Conservation (phyloP, 352 stramenopile genomes). For the Globisporangium canariense region DNA sequence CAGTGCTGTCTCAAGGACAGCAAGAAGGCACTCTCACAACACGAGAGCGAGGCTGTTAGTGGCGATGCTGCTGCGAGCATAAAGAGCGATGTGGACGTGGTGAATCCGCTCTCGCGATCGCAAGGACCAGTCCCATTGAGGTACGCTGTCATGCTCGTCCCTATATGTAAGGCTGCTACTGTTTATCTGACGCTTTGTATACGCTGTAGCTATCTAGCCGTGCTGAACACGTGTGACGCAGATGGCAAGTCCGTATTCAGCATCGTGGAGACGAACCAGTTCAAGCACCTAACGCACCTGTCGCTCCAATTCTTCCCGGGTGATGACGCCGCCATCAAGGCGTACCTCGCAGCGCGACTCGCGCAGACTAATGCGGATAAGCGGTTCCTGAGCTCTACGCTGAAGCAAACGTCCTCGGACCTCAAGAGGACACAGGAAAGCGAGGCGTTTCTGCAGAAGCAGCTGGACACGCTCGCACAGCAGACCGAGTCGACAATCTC, state of each 20-base stretch:
- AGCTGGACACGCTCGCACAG: conserved; percentile 47
- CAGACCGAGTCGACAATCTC: conserved; percentile 59
- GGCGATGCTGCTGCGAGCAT: conserved; percentile 9
- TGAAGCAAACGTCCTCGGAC: conserved; percentile 46
- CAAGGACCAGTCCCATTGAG: conserved; percentile 73
- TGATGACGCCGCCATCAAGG: conserved; percentile 88
- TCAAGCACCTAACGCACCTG: conserved; percentile 94
- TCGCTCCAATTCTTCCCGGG: conserved; percentile 84
- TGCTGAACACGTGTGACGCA: conserved; percentile 69
- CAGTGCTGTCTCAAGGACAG: conserved; percentile 84
- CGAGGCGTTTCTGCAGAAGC: conserved; percentile 42
- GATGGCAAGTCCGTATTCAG: conserved; percentile 81
- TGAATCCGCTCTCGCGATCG: conserved; percentile 38
- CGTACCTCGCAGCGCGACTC: conserved; percentile 87
- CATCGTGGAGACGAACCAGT: conserved; percentile 93
- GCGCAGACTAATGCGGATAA: conserved; percentile 72
- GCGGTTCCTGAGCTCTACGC: conserved; percentile 28
- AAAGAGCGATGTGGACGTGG: conserved; percentile 10
- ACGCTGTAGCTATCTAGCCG: conserved; percentile 65
- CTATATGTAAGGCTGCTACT: neutral
- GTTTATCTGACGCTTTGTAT: neutral
- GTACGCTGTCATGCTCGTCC: conserved; percentile 14
- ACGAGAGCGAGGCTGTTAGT: conserved; percentile 1
- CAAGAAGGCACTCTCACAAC: conserved; percentile 28
- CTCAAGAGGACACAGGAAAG: conserved; percentile 38